Percentiles rank a stretch among this genome's conserved stretches.
Evolutionary conservation across 2,329 filamentous ascomycete species (phyloP).

Genomic region (Aureobasidium sp.): DNA sequence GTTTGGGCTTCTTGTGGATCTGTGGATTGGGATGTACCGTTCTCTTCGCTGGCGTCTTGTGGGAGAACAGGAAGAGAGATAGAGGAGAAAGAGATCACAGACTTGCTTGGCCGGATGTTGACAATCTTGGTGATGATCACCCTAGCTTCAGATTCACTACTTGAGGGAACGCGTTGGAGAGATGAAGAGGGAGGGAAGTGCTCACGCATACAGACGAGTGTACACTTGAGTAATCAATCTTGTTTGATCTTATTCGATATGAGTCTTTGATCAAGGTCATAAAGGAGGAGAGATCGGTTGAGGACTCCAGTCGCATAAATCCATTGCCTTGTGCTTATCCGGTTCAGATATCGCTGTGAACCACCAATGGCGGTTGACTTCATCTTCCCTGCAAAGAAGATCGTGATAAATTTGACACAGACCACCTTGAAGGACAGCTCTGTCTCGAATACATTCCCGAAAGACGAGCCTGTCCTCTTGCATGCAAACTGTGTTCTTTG

Average conservation of each 20-base stretch:
- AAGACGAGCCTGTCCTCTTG: background rate
- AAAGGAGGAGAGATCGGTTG: background rate
- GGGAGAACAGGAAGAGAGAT: conserved; percentile 42
- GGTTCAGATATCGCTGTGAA: background rate
- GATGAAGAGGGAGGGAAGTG: background rate
- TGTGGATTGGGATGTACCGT: conserved; percentile 35
- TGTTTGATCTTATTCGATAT: no score
- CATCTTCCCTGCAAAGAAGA: background rate
- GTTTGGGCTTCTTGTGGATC: conserved; percentile 42
- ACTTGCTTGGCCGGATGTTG: conserved; percentile 34
- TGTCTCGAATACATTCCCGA: background rate
- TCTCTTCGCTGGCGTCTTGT: conserved; percentile 35
- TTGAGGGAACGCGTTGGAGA: background rate
- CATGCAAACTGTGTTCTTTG: background rate
- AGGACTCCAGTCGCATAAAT: background rate
- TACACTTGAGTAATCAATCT: background rate
- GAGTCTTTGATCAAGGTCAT: no score
- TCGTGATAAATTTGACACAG: background rate
- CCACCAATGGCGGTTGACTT: background rate
- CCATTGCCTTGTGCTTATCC: background rate
- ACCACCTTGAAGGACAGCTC: background rate
- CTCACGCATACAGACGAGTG: background rate
- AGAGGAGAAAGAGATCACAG: conserved; percentile 41
- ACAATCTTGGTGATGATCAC: conserved; percentile 47
- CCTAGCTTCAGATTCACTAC: conserved; percentile 40